Base-by-base conservation (phyloP, 768 basidiomycete species). In the Hebeloma cylindrosporum region DNA sequence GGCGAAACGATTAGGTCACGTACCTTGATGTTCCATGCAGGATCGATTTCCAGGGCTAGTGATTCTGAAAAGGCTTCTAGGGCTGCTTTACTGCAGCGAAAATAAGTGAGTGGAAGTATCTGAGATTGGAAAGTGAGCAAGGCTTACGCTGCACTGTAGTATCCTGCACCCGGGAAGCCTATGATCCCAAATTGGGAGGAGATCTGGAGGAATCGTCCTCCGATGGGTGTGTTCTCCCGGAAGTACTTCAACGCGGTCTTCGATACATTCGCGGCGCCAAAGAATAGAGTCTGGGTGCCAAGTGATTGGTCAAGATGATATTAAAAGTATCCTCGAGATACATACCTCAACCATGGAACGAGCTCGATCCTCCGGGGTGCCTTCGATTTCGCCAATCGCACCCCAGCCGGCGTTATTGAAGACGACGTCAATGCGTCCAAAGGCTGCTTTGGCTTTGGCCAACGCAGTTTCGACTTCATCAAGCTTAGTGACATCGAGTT, bases 301-400 rank as follows among this genome's bases (percentile, higher is more conserved):
- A 29, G 13, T 5, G 30, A 11, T 4, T 22, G 1, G 17, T 14
- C 54, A 38, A 17, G 5, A 3, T 3, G 10, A 20, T n/a, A 30
- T 2, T 14, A 11, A 33, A 8, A 22, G 68, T 71, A 60, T 68
- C 58, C 25, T 58, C 64, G 33, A 76, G 60, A 39, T 68, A 50
- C 4, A 65, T 71, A 68, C 62, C 40, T 75, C 74, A 27, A 76
- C 66, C 13, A 67, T 40, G 5, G 40, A 28, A 10, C 69, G 61
- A 0, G 72, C 72, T 20, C 41, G 58, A 11, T 60, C 57, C 5
- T 69, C 68, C 0, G 62, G 42, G 0, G 60, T 64, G 5, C 50
- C 62, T 45, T 74, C 71, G 9, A 67, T 56, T 52, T 72, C 71
- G 16, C 60, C 60, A 4, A 65, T 17, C 42, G 60, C 60, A 43